These are phyloP conservation scores for Trichoderma afroharzianum DNA, from an alignment of 2,329 filamentous ascomycete genomes.

Conservation along the genomic window DNA sequence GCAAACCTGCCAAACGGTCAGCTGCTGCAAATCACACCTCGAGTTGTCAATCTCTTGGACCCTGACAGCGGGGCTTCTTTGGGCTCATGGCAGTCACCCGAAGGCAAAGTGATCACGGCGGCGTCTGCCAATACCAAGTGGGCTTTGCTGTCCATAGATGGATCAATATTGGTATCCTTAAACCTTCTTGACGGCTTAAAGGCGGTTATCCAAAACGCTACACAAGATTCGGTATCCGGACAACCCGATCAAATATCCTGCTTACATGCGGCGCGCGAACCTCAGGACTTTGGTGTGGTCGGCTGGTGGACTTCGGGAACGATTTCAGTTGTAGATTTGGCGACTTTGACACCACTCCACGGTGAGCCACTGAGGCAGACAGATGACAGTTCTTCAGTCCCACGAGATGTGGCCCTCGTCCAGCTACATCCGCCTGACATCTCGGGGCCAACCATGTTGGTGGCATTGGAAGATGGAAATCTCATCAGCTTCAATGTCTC, in stretches of 20 bases:
- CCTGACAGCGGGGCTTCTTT: constrained; percentile 51
- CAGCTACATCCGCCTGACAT: constrained; percentile 63
- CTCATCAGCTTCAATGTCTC: constrained; percentile 80
- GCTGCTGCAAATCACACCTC: constrained; percentile 73
- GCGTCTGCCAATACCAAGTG: constrained; percentile 70
- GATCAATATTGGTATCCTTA: constrained; percentile 67
- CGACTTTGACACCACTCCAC: constrained; percentile 61
- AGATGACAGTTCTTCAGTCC: constrained; percentile 70
- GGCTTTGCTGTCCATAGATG: constrained; percentile 71
- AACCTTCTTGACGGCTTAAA: constrained; percentile 57
- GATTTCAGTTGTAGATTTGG: constrained; percentile 69
- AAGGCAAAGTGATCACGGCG: constrained; percentile 63
- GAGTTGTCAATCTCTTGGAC: constrained; percentile 60
- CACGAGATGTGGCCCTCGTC: constrained; percentile 75
- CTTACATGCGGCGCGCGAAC: constrained; percentile 66
- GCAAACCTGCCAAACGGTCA: constrained; percentile 60
- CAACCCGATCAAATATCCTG: constrained; percentile 74
- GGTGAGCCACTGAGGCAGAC: constrained; percentile 58
- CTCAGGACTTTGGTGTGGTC: constrained; percentile 67
- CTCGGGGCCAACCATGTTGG: constrained; percentile 70
- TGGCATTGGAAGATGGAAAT: constrained; percentile 89
- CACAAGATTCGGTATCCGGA: constrained; percentile 40
- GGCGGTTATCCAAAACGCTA: constrained; percentile 57
- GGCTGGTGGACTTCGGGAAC: constrained; percentile 85
- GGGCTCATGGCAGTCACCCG: constrained; percentile 55